Evolutionary conservation across 1,284 basidiomycete genomes (phyloP).

Genomic region (Sanguinoderma infundibulare): DNA sequence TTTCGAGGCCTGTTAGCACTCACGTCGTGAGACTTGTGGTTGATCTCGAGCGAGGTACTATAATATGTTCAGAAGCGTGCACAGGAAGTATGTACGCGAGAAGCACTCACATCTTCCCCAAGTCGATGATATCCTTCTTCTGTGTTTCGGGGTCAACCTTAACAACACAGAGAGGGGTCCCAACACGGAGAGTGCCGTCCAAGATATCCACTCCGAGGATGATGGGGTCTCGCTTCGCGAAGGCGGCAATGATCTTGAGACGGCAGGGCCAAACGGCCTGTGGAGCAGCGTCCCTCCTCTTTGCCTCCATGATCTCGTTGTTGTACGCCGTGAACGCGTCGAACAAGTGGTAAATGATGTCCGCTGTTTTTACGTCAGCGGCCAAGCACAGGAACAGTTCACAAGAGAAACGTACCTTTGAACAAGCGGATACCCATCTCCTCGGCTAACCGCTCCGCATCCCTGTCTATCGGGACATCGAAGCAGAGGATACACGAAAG

Average conservation of each 20-base stretch:
- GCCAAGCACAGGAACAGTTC: neutral
- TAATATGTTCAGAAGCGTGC: neutral
- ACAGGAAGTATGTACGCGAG: neutral
- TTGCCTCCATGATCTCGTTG: constrained; percentile 91
- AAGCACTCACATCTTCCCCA: constrained; percentile 89
- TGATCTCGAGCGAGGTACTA: constrained; percentile 94
- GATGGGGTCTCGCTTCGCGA: constrained; percentile 97
- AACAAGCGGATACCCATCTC: constrained; percentile 95
- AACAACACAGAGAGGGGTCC: constrained; percentile 95
- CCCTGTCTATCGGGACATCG: constrained; percentile 94
- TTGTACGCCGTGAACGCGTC: constrained; percentile 99
- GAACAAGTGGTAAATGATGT: constrained; percentile 99
- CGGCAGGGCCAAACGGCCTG: constrained; percentile 98
- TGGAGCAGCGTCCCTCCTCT: constrained; percentile 89
- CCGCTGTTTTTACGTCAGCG: constrained; percentile 54
- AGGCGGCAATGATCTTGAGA: constrained; percentile 90
- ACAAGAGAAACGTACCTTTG: constrained; percentile 63
- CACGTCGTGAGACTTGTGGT: constrained; percentile 84
- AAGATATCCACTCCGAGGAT: constrained; percentile 97
- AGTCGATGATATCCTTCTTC: constrained; percentile 89
- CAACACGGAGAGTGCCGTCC: constrained; percentile 91
- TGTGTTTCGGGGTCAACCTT: constrained; percentile 86
- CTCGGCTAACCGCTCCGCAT: constrained; percentile 90
- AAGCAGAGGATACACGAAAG: constrained; percentile 96
- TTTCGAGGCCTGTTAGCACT: constrained; percentile 32